Evolutionary conservation across 208 protist species (phyloP).

Genomic region (Phytomonas sp.): DNA sequence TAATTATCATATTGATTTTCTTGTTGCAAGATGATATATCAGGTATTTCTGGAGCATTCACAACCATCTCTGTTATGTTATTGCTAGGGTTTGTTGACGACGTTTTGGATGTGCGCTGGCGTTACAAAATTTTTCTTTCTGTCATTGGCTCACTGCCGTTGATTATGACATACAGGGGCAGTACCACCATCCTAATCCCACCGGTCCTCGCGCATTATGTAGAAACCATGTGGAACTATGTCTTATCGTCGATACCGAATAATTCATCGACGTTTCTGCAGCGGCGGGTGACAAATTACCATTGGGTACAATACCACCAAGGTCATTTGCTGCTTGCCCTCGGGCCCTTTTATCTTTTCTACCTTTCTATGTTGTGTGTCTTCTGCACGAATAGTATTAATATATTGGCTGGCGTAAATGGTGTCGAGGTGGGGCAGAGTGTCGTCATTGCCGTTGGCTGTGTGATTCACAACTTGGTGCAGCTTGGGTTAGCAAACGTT

Average conservation of each 20-base stretch:
- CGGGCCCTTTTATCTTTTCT: conserved; percentile 93
- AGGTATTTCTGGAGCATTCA: conserved; percentile 72
- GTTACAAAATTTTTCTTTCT: conserved; percentile 97
- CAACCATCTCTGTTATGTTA: conserved; percentile 96
- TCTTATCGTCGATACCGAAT: background rate
- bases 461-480: conserved; percentile 92
- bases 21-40: conserved; percentile 23
- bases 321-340: conserved; percentile 48
- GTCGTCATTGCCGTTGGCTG: conserved; percentile 92
- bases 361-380: conserved; percentile 94
- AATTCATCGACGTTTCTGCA: conserved; percentile 11
- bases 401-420: conserved; percentile 99
- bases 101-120: conserved; percentile 97
- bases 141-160: conserved; percentile 93
- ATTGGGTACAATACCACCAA: background rate
- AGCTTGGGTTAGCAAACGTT: conserved; percentile 49
- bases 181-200: conserved; percentile 84
- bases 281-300: conserved; percentile 12
- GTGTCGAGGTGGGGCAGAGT: conserved; percentile 95
- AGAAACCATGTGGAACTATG: background rate
- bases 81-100: conserved; percentile 99
- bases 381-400: conserved; percentile 99
- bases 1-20: conserved; percentile 41
- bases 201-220: conserved; percentile 20
- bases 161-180: conserved; percentile 89